Evolutionary conservation across 2,329 filamentous ascomycete genomes (phyloP).

Genomic region (Fusarium pilosicola): DNA sequence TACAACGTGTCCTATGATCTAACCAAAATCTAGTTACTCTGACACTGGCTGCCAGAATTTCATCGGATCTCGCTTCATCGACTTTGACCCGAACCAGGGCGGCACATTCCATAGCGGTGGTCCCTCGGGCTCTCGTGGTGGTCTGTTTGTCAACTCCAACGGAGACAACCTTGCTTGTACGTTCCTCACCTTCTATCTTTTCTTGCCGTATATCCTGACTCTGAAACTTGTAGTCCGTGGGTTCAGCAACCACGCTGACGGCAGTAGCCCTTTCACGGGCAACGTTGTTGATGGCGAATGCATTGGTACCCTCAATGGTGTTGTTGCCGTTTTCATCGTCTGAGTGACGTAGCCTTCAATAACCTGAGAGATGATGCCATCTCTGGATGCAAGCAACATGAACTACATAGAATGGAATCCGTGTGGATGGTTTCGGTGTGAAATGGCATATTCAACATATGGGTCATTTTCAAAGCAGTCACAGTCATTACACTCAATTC

Average conservation of each 20-base stretch:
- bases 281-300: constrained; percentile 1
- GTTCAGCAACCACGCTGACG: neutral
- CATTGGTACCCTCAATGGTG: neutral
- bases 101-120: constrained; percentile 3
- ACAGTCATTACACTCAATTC: neutral
- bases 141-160: constrained; percentile 2
- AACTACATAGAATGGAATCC: accelerated
- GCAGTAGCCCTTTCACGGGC: neutral
- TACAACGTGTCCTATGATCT: accelerated
- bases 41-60: constrained; percentile 7
- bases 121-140: neutral
- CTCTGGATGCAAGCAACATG: accelerated
- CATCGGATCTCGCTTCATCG: constrained; percentile 7
- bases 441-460: neutral
- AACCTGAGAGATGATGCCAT: accelerated
- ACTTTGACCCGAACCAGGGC: neutral
- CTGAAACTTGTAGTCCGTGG: neutral
- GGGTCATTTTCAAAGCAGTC: neutral
- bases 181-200: neutral
- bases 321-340: constrained; percentile 4
- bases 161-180: neutral
- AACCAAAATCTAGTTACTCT: neutral
- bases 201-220: neutral
- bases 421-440: too few relatives aligned
- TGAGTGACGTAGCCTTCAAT: neutral